Evolutionary conservation across 2,329 filamentous ascomycete species (phyloP).

Genomic region (Cytospora chrysosperma): DNA sequence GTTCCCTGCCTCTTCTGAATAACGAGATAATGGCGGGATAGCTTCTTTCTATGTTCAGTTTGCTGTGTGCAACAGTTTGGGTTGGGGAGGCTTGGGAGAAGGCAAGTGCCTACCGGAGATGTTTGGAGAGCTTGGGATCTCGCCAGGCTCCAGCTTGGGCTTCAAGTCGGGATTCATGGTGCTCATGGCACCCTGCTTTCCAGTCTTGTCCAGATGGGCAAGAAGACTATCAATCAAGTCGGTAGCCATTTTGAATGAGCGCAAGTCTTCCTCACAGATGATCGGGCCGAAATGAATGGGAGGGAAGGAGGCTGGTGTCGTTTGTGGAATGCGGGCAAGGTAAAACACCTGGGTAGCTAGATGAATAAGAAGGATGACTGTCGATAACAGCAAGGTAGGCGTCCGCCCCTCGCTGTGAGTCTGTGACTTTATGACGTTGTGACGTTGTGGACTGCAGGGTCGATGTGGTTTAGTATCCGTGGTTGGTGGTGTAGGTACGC

Average conservation of each 20-base stretch:
- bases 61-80: background rate
- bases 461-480: background rate
- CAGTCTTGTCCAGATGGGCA: constrained; percentile 1
- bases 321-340: background rate
- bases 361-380: background rate
- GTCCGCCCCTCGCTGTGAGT: background rate
- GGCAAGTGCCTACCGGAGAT: background rate
- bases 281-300: too few species aligned
- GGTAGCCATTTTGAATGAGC: background rate
- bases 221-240: constrained; percentile 1
- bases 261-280: background rate
- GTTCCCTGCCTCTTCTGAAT: background rate
- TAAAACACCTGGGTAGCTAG: background rate
- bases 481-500: background rate
- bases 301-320: background rate
- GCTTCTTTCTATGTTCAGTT: background rate
- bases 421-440: background rate
- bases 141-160: background rate
- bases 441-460: background rate
- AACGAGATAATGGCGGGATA: background rate
- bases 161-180: background rate
- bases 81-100: background rate
- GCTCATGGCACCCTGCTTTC: background rate
- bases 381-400: background rate
- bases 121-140: background rate